Conservation (phyloP, 1,139 yeast genomes). For the Meyerozyma athensensis region DNA sequence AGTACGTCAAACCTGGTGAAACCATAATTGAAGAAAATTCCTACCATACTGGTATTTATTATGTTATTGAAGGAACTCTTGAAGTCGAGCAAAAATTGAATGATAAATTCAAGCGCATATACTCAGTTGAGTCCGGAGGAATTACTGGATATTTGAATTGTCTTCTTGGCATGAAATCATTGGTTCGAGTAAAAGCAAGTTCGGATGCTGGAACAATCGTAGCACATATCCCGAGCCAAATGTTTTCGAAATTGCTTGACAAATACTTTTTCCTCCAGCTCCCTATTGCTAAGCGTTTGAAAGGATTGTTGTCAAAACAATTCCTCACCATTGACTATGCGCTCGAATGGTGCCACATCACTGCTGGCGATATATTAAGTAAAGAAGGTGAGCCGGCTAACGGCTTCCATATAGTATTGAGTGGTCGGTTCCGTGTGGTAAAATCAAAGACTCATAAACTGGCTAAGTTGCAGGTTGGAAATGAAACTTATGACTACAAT, state of each 20-base stretch:
- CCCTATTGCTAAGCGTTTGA: conserved; percentile 70
- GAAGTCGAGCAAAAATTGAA: conserved; percentile 46
- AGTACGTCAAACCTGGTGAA: conserved; percentile 50
- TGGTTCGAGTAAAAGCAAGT: conserved; percentile 62
- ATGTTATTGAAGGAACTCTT: conserved; percentile 71
- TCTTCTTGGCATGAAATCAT: conserved; percentile 72
- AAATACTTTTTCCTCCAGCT: conserved; percentile 71
- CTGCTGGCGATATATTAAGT: conserved; percentile 77
- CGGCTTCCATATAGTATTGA: conserved; percentile 85
- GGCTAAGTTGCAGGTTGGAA: conserved; percentile 10
- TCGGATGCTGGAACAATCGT: conserved; percentile 53
- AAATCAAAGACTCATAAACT: conserved; percentile 18
- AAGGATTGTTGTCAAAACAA: conserved; percentile 60
- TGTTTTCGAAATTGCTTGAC: conserved; percentile 66
- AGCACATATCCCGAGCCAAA: conserved; percentile 64
- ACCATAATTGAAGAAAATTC: conserved; percentile 60
- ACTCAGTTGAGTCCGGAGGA: conserved; percentile 70
- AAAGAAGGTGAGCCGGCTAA: conserved; percentile 86
- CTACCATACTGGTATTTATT: conserved; percentile 68
- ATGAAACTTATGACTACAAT: conserved; percentile 11
- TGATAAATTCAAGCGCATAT: conserved; percentile 34
- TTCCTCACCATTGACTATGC: conserved; percentile 82
- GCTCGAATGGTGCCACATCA: conserved; percentile 88
- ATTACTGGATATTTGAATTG: conserved; percentile 85
- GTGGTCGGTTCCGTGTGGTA: conserved; percentile 81